phyloP scores from a whole-genome alignment of 345 rosid species.

The Pistacia integerrima region DNA sequence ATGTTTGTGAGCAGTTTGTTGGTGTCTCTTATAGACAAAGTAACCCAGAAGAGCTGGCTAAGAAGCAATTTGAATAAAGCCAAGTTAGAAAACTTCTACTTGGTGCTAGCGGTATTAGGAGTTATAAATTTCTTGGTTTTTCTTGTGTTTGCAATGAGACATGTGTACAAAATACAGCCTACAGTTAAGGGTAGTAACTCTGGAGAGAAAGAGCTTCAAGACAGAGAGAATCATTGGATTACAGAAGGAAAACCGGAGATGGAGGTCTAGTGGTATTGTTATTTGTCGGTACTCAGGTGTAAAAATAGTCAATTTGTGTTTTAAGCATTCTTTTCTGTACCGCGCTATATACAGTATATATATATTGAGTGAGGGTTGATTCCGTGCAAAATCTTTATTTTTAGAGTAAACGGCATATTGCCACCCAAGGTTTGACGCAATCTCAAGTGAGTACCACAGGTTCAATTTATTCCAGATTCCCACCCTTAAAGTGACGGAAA shows the following conservation, averaged over 20 bases:
- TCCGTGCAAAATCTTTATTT: too few relatives aligned
- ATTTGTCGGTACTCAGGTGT: too few relatives aligned
- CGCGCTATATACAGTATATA: neutral
- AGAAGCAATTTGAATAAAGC: conserved; percentile 63
- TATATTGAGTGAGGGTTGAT: neutral
- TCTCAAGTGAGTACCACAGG: too few relatives aligned
- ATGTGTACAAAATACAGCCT: conserved; percentile 66
- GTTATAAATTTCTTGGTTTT: conserved; percentile 62
- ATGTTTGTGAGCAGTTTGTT: conserved; percentile 81
- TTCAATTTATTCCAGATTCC: too few relatives aligned
- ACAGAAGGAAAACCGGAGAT: conserved; percentile 14
- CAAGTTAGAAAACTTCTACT: conserved; percentile 68
- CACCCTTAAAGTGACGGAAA: too few relatives aligned
- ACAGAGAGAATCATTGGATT: conserved; percentile 22
- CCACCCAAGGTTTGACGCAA: too few relatives aligned
- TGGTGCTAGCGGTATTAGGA: conserved; percentile 74
- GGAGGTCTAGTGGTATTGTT: conserved; percentile 14
- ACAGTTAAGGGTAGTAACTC: conserved; percentile 17
- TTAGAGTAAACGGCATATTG: too few relatives aligned
- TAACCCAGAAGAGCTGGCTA: conserved; percentile 67
- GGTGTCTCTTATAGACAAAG: conserved; percentile 65
- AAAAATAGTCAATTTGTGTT: neutral
- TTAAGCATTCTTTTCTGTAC: neutral
- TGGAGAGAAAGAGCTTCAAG: conserved; percentile 16
- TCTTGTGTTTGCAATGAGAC: conserved; percentile 52